These are phyloP conservation scores for Lepiota brunneoincarnata DNA, from an alignment of 768 basidiomycete species.

Conservation along the genomic window DNA sequence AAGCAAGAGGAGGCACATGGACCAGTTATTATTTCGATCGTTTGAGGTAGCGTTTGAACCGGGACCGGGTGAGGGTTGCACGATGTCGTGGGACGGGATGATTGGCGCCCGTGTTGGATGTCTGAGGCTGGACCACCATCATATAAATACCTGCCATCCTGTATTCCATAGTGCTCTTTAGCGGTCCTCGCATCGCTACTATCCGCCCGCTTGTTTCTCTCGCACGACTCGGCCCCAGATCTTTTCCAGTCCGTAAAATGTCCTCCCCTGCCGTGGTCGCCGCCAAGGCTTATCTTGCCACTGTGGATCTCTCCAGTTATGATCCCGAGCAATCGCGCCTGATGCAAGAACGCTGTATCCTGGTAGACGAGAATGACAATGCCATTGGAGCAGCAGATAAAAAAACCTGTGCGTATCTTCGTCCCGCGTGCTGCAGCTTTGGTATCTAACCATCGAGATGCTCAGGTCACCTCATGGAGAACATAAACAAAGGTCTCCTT, in stretches of 20 bases:
- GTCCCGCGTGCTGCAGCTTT: not conserved
- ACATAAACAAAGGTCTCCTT: constrained; percentile 89
- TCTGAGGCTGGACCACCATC: not conserved
- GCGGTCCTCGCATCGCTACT: not conserved
- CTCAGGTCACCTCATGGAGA: constrained; percentile 94
- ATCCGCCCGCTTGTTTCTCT: not conserved
- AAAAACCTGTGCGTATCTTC: constrained; percentile 78
- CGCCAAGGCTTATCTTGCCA: constrained; percentile 63
- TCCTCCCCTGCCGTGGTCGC: constrained; percentile 61
- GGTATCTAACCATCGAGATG: not conserved
- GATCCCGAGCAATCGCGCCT: constrained; percentile 90
- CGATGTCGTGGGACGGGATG: not conserved
- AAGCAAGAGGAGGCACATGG: constrained; percentile 63
- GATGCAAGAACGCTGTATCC: constrained; percentile 95
- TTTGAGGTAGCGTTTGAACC: constrained; percentile 16
- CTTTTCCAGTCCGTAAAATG: constrained; percentile 29
- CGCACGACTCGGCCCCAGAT: not conserved
- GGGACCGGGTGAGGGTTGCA: not conserved
- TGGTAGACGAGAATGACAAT: constrained; percentile 85
- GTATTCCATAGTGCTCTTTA: not conserved
- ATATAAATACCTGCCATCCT: constrained; percentile 4
- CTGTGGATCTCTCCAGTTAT: constrained; percentile 78
- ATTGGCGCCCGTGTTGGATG: not conserved
- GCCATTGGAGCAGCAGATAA: constrained; percentile 88
- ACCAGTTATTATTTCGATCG: constrained; percentile 37